Conservation (phyloP, 2,329 filamentous ascomycete species). For the Corynespora cassiicola region DNA sequence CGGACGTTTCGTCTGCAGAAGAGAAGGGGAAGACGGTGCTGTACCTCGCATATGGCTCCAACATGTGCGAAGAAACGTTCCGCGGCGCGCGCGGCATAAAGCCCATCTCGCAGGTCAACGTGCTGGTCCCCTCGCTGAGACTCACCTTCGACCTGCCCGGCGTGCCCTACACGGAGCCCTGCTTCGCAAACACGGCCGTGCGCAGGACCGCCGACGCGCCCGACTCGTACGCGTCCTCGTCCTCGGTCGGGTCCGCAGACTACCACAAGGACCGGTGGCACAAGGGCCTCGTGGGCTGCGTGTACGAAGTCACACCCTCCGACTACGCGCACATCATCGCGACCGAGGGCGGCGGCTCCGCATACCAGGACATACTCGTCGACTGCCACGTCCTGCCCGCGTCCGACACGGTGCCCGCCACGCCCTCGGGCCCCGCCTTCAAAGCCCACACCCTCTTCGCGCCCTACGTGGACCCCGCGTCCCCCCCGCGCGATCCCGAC, state of each 20-base stretch:
- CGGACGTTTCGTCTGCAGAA: constrained; percentile 13
- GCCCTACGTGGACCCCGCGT: constrained; percentile 48
- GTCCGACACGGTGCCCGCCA: constrained; percentile 66
- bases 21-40: constrained; percentile 45
- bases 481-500: constrained; percentile 25
- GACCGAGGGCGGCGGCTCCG: constrained; percentile 84
- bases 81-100: constrained; percentile 77
- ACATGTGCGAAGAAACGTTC: constrained; percentile 82
- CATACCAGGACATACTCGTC: constrained; percentile 85
- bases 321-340: constrained; percentile 89
- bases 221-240: constrained; percentile 37
- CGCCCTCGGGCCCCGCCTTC: constrained; percentile 70
- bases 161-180: constrained; percentile 86
- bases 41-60: constrained; percentile 81
- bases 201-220: constrained; percentile 48
- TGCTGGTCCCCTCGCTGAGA: constrained; percentile 77
- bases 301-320: constrained; percentile 86
- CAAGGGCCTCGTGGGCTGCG: constrained; percentile 87
- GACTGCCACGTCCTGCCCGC: constrained; percentile 75
- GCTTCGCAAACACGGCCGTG: constrained; percentile 82
- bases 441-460: constrained; percentile 85
- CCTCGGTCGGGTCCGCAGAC: constrained; percentile 15
- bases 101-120: constrained; percentile 81
- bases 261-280: constrained; percentile 71
- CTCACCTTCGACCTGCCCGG: constrained; percentile 88